These are phyloP conservation scores for Closterium sp. DNA, from an alignment of 139 green algal species.

Conservation along the genomic window DNA sequence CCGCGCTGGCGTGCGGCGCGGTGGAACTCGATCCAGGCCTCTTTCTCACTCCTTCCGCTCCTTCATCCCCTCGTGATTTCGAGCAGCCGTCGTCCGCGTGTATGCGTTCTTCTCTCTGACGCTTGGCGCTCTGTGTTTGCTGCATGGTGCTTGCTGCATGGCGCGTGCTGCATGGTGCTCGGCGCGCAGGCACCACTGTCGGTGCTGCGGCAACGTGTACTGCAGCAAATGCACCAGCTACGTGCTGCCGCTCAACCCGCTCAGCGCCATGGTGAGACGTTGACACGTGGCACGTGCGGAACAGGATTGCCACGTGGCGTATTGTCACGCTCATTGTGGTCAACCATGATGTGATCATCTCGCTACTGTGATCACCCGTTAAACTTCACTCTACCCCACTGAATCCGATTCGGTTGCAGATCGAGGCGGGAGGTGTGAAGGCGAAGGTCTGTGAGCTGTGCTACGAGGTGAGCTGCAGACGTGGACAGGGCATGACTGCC, in stretches of 20 bases:
- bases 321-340: too few species aligned
- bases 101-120: too few species aligned
- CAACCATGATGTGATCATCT: too few species aligned
- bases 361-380: too few species aligned
- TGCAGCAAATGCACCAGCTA: slow-evolving; percentile 8
- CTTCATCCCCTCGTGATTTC: background rate
- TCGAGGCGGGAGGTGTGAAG: background rate
- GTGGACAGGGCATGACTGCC: background rate
- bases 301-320: too few species aligned
- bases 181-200: slow-evolving; percentile 22
- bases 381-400: background rate
- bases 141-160: too few species aligned
- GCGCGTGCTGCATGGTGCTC: too few species aligned
- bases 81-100: too few species aligned
- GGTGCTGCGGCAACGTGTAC: slow-evolving; percentile 29
- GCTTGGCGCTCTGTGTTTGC: too few species aligned
- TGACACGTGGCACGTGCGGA: too few species aligned
- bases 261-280: background rate
- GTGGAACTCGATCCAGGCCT: background rate
- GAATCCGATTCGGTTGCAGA: background rate
- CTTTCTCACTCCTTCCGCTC: background rate
- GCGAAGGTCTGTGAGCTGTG: slow-evolving; percentile 16
- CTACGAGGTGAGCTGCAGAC: background rate
- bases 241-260: slow-evolving; percentile 17
- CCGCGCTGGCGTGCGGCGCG: background rate